Conservation (phyloP, 257 asterid genomes). For the Ilex asprella region DNA sequence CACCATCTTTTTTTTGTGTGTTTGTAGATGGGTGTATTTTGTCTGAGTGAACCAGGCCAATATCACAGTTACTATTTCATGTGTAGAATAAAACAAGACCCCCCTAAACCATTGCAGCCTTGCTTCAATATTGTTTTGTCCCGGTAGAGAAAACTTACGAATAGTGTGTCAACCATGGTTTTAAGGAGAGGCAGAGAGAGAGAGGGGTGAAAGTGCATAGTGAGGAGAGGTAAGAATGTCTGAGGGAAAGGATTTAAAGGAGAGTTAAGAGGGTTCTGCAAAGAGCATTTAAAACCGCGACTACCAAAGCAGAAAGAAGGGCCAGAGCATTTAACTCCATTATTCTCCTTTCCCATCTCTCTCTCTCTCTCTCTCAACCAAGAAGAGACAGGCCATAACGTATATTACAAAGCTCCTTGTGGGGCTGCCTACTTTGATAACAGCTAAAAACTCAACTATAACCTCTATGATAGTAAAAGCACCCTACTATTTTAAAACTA, state of each 20-base stretch:
- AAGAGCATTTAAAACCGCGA: slow-evolving; percentile 30
- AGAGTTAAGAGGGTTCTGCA: background rate
- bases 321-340: slow-evolving; percentile 38
- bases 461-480: no score
- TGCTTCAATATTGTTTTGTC: no score
- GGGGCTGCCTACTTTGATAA: background rate
- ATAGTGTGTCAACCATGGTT: no score
- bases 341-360: slow-evolving; percentile 11
- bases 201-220: background rate
- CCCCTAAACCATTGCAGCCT: no score
- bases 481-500: no score
- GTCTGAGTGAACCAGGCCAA: slow-evolving; percentile 52
- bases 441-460: background rate
- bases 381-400: background rate
- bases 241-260: background rate
- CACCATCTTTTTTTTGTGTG: background rate
- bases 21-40: background rate
- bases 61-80: slow-evolving; percentile 34
- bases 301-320: slow-evolving; percentile 35
- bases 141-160: no score
- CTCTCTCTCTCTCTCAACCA: slow-evolving; percentile 6
- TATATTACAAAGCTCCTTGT: background rate
- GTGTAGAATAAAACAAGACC: background rate
- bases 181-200: background rate
- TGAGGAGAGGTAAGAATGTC: slow-evolving; percentile 1